Base-by-base conservation (phyloP, 2,329 filamentous ascomycete species). In the Teratosphaeria epicoccoides region DNA sequence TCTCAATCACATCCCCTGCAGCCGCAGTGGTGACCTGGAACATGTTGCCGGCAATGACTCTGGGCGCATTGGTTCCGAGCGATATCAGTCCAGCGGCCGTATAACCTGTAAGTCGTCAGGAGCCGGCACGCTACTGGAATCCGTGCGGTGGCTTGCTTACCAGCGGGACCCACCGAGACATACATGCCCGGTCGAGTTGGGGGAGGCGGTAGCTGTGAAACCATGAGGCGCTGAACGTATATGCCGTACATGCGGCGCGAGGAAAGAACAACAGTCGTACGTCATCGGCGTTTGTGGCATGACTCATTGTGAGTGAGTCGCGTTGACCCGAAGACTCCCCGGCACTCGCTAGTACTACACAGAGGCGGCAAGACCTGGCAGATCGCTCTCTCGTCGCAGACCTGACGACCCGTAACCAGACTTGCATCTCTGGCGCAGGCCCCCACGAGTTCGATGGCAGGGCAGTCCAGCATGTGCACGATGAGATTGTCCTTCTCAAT, bases 111-210 rank as follows among this genome's bases (percentile, higher is more conserved):
- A 6, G 22, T 24, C 17, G 25, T 12, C 6, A 7, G 7, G 29
- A n/a, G n/a, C n/a, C n/a, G n/a, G n/a, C n/a, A n/a, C n/a, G n/a
- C n/a, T n/a, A n/a, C n/a, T n/a, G n/a, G n/a, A n/a, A n/a, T n/a
- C n/a, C n/a, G n/a, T n/a, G n/a, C n/a, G 23, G 43, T 17, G 29
- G 14, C 6, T 12, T 24, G 28, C 54, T 50, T 57, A 60, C 50
- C 63, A 12, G 65, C 62, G 2, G 73, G 73, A 0, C 76, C 76
- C 3, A 78, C 76, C 0, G 73, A 72, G 17, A 79, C 74, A 57
- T 73, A 79, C 75, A 79, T 77, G 11, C 71, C 71, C 10, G 71
- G 72, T n/a, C 73, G 61, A 1, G 66, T 66, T 0, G 61, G 51
- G 0, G 70, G 66, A 6, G 66, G 61, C 0, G 76, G 76, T 4